Percentiles rank a stretch among this genome's conserved stretches.
phyloP scores from a whole-genome alignment of 2,329 filamentous ascomycete species.

The Diaporthe sp. region DNA sequence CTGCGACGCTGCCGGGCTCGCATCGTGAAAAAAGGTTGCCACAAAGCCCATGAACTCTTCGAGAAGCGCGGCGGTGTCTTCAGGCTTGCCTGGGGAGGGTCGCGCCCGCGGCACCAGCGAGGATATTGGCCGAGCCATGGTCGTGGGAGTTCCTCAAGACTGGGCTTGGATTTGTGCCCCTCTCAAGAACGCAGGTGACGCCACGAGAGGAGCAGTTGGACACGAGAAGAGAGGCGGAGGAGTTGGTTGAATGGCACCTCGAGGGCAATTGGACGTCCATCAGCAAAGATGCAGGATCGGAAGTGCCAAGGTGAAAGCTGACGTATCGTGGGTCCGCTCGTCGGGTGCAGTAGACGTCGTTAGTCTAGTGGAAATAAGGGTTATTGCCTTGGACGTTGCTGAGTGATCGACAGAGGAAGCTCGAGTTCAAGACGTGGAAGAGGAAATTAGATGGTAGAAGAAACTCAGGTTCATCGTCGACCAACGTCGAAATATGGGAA shows the following conservation, averaged over 20 bases:
- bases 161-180: not conserved
- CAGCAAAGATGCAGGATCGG: constrained; percentile 13
- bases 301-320: constrained; percentile 17
- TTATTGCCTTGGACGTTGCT: not conserved
- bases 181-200: constrained; percentile 3
- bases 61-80: constrained; percentile 39
- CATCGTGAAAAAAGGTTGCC: constrained; percentile 44
- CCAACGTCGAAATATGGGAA: not conserved
- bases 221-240: not conserved
- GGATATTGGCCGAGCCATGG: constrained; percentile 23
- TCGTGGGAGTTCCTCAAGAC: not conserved
- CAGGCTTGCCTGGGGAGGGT: constrained; percentile 3
- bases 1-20: constrained; percentile 13
- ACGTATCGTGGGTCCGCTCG: constrained; percentile 25
- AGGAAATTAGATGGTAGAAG: not conserved
- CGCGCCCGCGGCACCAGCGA: constrained; percentile 28
- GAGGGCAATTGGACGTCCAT: constrained; percentile 30
- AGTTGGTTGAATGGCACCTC: constrained; percentile 7
- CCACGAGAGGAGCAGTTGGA: constrained; percentile 1
- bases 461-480: not conserved
- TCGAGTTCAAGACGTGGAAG: not conserved
- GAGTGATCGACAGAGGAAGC: not conserved
- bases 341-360: constrained; percentile 13
- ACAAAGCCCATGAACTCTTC: constrained; percentile 47
- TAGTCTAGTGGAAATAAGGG: not conserved